Percentiles rank a stretch among this genome's conserved stretches.
Conservation (phyloP, 2,329 filamentous ascomycete genomes). For the Aspergillus bombycis region DNA sequence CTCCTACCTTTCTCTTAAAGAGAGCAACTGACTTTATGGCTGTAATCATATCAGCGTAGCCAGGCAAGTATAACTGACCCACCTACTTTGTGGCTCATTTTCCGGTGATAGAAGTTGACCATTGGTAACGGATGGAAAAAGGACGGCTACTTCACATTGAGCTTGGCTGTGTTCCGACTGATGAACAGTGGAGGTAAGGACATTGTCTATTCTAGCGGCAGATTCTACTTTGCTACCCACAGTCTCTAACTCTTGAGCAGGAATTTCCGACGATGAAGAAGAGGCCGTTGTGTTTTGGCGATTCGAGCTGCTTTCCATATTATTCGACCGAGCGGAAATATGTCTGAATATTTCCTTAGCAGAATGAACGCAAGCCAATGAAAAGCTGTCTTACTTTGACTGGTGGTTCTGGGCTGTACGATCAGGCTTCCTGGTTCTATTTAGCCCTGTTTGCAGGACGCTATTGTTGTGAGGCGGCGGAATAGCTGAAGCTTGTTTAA, state of each 20-base stretch:
- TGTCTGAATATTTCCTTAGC: background rate
- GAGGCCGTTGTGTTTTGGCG: background rate
- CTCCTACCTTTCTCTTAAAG: background rate
- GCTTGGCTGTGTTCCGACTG: background rate
- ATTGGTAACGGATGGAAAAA: background rate
- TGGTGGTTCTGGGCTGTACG: background rate
- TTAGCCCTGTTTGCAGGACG: background rate
- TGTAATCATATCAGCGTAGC: background rate
- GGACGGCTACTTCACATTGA: background rate
- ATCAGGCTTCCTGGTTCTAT: background rate
- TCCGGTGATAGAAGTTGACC: background rate
- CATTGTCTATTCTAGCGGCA: background rate
- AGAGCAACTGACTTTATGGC: too few relatives aligned
- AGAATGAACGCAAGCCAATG: background rate
- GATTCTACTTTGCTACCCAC: background rate
- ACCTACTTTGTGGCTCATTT: background rate
- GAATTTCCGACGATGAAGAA: background rate
- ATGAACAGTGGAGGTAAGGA: background rate
- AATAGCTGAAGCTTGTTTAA: conserved; percentile 11
- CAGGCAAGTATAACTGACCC: background rate
- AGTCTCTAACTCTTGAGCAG: background rate
- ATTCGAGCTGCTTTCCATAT: background rate
- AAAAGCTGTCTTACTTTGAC: background rate
- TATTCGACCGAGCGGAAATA: background rate
- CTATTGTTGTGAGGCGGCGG: background rate